Evolutionary conservation across 305 asterid species (phyloP).

Genomic region (Fraxinus albicans): DNA sequence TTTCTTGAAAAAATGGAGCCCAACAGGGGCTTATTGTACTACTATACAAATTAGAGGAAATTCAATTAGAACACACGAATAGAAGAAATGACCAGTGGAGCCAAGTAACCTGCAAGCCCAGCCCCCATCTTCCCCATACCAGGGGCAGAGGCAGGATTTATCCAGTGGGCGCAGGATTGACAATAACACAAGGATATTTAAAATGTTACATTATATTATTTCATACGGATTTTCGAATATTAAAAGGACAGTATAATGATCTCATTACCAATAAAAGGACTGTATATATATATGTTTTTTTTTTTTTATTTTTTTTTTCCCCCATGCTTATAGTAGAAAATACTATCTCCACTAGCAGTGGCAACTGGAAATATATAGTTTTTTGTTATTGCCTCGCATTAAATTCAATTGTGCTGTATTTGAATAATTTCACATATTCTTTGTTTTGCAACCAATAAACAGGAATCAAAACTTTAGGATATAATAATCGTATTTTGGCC

Average conservation of each 20-base stretch:
- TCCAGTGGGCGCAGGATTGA: not conserved
- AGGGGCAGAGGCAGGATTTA: not conserved
- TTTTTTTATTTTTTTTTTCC: too few relatives aligned
- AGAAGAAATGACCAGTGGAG: not conserved
- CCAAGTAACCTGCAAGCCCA: not conserved
- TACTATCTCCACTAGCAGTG: not conserved
- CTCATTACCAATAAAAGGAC: too few relatives aligned
- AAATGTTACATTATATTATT: too few relatives aligned
- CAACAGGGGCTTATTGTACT: not conserved
- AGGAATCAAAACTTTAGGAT: not conserved
- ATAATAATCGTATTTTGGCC: not conserved
- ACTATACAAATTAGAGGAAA: not conserved
- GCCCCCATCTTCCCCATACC: not conserved
- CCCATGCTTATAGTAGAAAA: too few relatives aligned
- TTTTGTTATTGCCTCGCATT: not conserved
- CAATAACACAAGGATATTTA: not conserved
- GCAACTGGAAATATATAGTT: not conserved
- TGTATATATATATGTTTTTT: too few relatives aligned
- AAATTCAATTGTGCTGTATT: not conserved
- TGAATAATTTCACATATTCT: not conserved
- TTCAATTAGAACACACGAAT: not conserved
- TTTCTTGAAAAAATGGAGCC: too few relatives aligned
- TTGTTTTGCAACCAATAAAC: not conserved
- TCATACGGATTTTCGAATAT: too few relatives aligned
- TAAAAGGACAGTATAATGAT: too few relatives aligned